Base-by-base conservation (phyloP, 768 basidiomycete species). In the Collybia mongolica region DNA sequence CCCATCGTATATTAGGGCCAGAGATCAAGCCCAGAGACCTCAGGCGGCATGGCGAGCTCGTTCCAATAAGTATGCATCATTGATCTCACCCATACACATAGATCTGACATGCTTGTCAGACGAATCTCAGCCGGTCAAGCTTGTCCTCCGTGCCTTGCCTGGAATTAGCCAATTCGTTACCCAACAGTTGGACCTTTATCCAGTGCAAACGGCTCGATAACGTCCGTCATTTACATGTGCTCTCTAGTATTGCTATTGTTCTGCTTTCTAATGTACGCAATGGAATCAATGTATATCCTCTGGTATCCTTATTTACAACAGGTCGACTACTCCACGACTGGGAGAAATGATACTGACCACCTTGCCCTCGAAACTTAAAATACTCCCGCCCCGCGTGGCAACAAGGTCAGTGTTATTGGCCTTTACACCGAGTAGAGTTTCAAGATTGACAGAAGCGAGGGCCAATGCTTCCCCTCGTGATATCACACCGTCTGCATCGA, bases 51-150 rank as follows among this genome's bases (percentile, higher is more conserved):
- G 89, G 88, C 5, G 74, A 74, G 47, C 68, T 93, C 17, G 66
- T 82, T 36, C 72, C 78, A 29, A 80, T 87, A 5, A 82, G 91
- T 90, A 58, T 48, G 73, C 60, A 12, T n/a, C 28, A 45, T 19
- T 32, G 51, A 5, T 23, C 14, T 14, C 32, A 32, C 18, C 24
- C 18, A 55, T 5, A 11, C 44, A 5, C 19, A 14, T 18, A 47
- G 6, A 42, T 18, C 43, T 20, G 43, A 17, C 19, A 43, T 22
- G 20, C 29, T 24, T 35, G 20, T 8, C 53, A 90, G 89, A 83
- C 22, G 84, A 89, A 65, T 69, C 77, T 32, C 83, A 88, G 59
- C 81, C 89, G n/a, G 79, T 90, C 55, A 83, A 83, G 60, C 79
- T 90, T n/a, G 79, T 93, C 42, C 78, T 79, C 28, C 72, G 73